Base-by-base conservation (phyloP, 1,284 basidiomycete species). In the Earliella scabrosa region DNA sequence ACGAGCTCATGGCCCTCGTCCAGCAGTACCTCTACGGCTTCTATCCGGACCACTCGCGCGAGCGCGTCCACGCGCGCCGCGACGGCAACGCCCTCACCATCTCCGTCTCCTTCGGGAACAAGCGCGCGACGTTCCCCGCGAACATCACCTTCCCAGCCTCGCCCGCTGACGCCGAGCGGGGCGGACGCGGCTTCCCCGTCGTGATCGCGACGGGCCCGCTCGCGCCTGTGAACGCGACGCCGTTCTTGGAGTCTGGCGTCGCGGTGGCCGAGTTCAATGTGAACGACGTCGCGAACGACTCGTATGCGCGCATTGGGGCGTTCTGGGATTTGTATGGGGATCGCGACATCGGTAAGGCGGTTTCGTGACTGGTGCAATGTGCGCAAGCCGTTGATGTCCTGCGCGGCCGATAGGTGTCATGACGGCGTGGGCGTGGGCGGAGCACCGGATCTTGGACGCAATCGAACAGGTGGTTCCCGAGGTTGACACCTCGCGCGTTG, bases 361-460 rank as follows among this genome's bases (percentile, higher is more conserved):
- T 8, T 10, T 16, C 26, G 20, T 31, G 4, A 18, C 41, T 26
- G 26, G 10, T 16, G 13, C 16, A 21, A 8, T 38, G 3, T 34
- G 32, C 32, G 16, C 5, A 34, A 34, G 10, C 32, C n/a, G n/a
- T n/a, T n/a, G n/a, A n/a, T n/a, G n/a, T n/a, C n/a, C n/a, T n/a
- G n/a, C n/a, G n/a, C n/a, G n/a, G n/a, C n/a, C n/a, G n/a, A n/a
- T n/a, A 60, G 58, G 58, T 11, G 50, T 51, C 27, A 45, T 60
- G 47, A 56, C 50, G 21, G 58, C 54, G 4, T 60, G 58, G 58
- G 58, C 58, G 2, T 60, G 58, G 58, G 54, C 54, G 5, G 45
- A 60, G 16, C 54, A 56, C 14, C 36, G 51, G 8, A 60, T 60
- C 27, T 38, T 60, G 9, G 58, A 60, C 35, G 58, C 58, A 14